A percentile compares a stretch with the other conserved stretches of the same genome.
These are phyloP conservation scores for Microdochium nivale DNA, from an alignment of 2,329 filamentous ascomycete genomes.

Conservation along the genomic window DNA sequence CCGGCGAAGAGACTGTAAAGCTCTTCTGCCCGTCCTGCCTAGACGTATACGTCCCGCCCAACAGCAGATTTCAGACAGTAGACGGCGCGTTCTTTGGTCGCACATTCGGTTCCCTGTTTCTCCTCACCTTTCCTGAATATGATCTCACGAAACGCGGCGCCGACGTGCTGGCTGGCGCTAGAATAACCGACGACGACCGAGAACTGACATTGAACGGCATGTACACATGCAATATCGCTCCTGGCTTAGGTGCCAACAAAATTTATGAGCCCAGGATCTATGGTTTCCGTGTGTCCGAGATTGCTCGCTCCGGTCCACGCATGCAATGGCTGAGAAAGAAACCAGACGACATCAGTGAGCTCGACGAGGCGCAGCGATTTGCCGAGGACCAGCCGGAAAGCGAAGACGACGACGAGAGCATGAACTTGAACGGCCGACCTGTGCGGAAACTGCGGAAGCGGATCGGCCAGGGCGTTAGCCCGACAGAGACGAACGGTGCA, in stretches of 20 bases:
- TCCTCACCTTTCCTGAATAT: slow-evolving; percentile 96
- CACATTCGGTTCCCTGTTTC: slow-evolving; percentile 93
- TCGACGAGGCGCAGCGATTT: slow-evolving; percentile 66
- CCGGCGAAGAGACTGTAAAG: slow-evolving; percentile 95
- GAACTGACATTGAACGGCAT: slow-evolving; percentile 70
- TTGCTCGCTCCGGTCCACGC: slow-evolving; percentile 79
- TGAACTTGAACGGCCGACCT: slow-evolving; percentile 32
- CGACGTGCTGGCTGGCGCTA: slow-evolving; percentile 40
- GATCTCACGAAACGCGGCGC: slow-evolving; percentile 69
- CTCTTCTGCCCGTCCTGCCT: slow-evolving; percentile 95
- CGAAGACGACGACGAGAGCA: slow-evolving; percentile 45
- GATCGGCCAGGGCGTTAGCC: slow-evolving; percentile 44
- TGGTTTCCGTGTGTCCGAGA: slow-evolving; percentile 88
- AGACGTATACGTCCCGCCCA: slow-evolving; percentile 94
- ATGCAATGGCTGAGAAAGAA: slow-evolving; percentile 95
- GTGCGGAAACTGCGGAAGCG: slow-evolving; percentile 30
- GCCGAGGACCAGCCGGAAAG: slow-evolving; percentile 44
- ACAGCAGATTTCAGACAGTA: slow-evolving; percentile 93
- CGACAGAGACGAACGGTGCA: slow-evolving; percentile 50
- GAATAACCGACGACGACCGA: slow-evolving; percentile 32
- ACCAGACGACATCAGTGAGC: slow-evolving; percentile 68
- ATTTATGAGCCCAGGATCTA: slow-evolving; percentile 97
- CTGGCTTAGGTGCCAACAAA: slow-evolving; percentile 70
- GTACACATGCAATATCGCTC: slow-evolving; percentile 76
- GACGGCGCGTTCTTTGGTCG: slow-evolving; percentile 98